Conservation (phyloP, 2,329 filamentous ascomycete species). For the Zarea fungicola region DNA sequence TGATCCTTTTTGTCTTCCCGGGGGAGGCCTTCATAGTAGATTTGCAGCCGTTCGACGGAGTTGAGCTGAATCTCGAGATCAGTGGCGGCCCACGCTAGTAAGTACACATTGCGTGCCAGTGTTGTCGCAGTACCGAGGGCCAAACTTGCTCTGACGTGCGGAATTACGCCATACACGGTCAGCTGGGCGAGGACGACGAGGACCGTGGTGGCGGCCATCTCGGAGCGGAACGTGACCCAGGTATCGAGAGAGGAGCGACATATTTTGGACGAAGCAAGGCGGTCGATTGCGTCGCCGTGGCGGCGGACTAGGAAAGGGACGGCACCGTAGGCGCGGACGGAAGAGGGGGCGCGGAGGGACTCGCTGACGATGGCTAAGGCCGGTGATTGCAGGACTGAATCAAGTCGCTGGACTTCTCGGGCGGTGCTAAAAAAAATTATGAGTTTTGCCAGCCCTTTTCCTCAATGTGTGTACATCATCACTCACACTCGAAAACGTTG, state of each 20-base stretch:
- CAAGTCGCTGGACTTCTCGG: conserved; percentile 1
- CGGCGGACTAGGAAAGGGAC: conserved; percentile 4
- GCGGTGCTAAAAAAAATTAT: background rate
- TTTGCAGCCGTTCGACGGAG: conserved; percentile 8
- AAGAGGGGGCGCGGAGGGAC: background rate
- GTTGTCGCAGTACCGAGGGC: conserved; percentile 6
- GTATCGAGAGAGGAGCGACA: conserved; percentile 5
- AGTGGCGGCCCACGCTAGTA: background rate
- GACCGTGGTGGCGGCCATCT: background rate
- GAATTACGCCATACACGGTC: background rate
- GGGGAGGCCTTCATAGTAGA: conserved; percentile 3
- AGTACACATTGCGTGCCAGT: conserved; percentile 4
- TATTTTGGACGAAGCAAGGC: background rate
- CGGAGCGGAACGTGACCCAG: conserved; percentile 6
- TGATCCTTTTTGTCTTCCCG: background rate
- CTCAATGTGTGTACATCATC: background rate
- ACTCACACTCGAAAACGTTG: conserved; percentile 6
- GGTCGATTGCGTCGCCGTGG: background rate
- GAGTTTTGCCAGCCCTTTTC: background rate
- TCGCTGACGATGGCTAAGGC: background rate
- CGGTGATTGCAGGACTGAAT: conserved; percentile 7
- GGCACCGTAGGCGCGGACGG: background rate
- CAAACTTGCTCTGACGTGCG: conserved; percentile 6
- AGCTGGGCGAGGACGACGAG: conserved; percentile 1
- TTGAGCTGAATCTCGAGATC: conserved; percentile 9